These are phyloP conservation scores for Elsinoe necatrix DNA, from an alignment of 2,329 filamentous ascomycete genomes.

Conservation along the genomic window DNA sequence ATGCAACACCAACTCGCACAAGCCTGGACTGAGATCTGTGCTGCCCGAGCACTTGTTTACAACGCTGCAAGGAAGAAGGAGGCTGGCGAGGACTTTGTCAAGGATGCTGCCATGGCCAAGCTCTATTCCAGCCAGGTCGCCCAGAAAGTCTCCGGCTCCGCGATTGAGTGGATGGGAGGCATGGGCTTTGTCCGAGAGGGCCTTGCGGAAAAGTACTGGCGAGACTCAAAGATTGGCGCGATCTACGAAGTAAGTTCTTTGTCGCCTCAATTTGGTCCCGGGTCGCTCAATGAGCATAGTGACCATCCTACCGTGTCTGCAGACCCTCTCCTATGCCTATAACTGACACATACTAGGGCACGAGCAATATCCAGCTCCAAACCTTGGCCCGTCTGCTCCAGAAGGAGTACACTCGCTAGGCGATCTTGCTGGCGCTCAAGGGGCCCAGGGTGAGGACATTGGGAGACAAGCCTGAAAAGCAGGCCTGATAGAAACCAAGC, in stretches of 20 bases:
- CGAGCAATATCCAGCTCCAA: constrained; percentile 63
- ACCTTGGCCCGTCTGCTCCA: constrained; percentile 65
- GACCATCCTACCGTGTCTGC: not conserved
- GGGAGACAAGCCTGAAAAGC: not conserved
- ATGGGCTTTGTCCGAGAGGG: constrained; percentile 98
- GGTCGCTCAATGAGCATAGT: not conserved
- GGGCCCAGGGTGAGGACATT: not conserved
- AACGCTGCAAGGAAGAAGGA: constrained; percentile 98
- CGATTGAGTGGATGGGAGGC: constrained; percentile 98
- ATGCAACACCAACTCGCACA: constrained; percentile 99
- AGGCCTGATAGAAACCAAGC: not conserved
- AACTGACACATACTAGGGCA: constrained; percentile 55
- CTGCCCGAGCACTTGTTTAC: constrained; percentile 85
- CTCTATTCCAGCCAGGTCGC: constrained; percentile 90
- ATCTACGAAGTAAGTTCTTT: constrained; percentile 56
- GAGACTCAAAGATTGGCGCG: constrained; percentile 96
- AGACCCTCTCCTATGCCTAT: not conserved
- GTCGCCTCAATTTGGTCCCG: not conserved
- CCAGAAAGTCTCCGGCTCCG: constrained; percentile 71
- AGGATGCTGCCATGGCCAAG: constrained; percentile 97
- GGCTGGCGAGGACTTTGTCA: constrained; percentile 87
- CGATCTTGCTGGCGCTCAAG: not conserved
- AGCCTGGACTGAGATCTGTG: constrained; percentile 85
- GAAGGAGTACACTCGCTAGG: constrained; percentile 55
- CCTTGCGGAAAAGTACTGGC: constrained; percentile 93